Evolutionary conservation across 345 rosid species (phyloP).

Genomic region (Crucihimalaya himalaica): DNA sequence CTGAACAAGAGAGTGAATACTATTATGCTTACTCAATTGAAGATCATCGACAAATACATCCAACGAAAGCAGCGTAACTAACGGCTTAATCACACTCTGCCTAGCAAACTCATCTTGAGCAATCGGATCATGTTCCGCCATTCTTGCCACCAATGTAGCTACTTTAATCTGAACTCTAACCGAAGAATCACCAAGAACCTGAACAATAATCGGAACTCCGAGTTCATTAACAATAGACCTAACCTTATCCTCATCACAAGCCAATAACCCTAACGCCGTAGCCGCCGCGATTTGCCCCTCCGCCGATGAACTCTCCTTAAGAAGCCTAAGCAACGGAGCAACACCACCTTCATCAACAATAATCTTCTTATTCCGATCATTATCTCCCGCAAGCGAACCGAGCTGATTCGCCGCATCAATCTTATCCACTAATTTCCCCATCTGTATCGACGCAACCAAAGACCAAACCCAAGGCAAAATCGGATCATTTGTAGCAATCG

Average conservation of each 20-base stretch:
- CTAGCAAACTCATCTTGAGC: constrained; percentile 92
- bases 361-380: constrained; percentile 83
- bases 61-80: constrained; percentile 69
- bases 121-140: constrained; percentile 63
- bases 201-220: constrained; percentile 68
- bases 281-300: constrained; percentile 81
- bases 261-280: constrained; percentile 45
- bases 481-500: constrained; percentile 87
- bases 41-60: constrained; percentile 65
- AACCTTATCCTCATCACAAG: constrained; percentile 70
- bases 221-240: constrained; percentile 50
- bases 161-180: constrained; percentile 67
- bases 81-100: constrained; percentile 75
- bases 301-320: constrained; percentile 58
- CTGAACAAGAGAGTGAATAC: constrained; percentile 73
- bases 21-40: constrained; percentile 56
- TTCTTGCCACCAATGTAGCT: constrained; percentile 68
- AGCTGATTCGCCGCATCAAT: constrained; percentile 78
- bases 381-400: constrained; percentile 66
- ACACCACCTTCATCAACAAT: constrained; percentile 89
- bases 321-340: constrained; percentile 60
- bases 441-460: constrained; percentile 55
- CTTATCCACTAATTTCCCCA: constrained; percentile 58
- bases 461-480: constrained; percentile 95
- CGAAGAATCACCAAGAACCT: constrained; percentile 65